phyloP scores from a whole-genome alignment of 202 grass and related monocot genomes.

The Eragrostis tef region DNA sequence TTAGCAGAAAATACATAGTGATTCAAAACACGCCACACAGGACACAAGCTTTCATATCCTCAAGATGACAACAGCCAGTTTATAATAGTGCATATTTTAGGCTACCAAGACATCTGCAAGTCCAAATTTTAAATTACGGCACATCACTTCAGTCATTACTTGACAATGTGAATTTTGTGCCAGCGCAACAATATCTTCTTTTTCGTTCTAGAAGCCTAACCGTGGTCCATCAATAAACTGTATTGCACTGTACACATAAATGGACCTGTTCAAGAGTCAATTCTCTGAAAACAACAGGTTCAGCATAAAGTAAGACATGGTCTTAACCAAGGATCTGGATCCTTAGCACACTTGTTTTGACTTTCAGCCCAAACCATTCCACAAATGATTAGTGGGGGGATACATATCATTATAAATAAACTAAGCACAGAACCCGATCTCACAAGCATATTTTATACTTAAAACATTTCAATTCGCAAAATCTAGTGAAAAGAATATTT shows the following conservation, averaged over 20 bases:
- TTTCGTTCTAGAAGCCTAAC: not conserved
- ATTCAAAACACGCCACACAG: not conserved
- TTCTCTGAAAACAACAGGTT: not conserved
- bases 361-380: conserved; percentile 4
- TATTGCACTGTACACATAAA: not conserved
- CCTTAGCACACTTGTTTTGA: conserved; percentile 23
- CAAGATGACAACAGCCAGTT: not conserved
- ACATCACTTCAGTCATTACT: not conserved
- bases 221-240: not conserved
- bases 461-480: conserved; percentile 1
- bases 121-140: not conserved
- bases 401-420: conserved; percentile 15
- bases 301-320: conserved; percentile 16
- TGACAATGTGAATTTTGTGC: not conserved
- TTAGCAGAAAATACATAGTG: not conserved
- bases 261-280: not conserved
- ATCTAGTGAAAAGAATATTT: not conserved
- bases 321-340: not conserved
- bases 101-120: conserved; percentile 5
- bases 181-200: not conserved
- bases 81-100: not conserved
- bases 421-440: conserved; percentile 1
- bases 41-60: not conserved
- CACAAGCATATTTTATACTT: not conserved
- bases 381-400: conserved; percentile 1